A percentile compares a stretch with the other conserved stretches of the same genome.
Conservation (phyloP, 2,329 filamentous ascomycete species). For the Fusarium sp. region DNA sequence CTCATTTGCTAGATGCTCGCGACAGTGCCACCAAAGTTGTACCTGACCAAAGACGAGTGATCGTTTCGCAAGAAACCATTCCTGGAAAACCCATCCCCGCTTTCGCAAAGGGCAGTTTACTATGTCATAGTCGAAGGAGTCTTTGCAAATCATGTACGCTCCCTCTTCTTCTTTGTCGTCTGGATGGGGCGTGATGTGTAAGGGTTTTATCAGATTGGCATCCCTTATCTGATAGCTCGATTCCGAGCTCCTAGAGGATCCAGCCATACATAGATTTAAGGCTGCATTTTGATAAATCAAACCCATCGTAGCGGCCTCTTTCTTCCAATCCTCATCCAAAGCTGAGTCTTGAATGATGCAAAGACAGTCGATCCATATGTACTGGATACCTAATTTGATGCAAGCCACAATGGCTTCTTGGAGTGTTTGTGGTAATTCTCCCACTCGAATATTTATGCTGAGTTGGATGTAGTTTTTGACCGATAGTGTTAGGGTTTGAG, state of each 20-base stretch:
- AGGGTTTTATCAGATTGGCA: neutral
- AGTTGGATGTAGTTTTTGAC: too few species aligned
- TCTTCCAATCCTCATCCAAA: neutral
- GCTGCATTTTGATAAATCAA: neutral
- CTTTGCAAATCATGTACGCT: neutral
- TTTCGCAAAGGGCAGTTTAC: neutral
- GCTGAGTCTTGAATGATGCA: too few species aligned
- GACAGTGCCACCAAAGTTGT: constrained; percentile 1
- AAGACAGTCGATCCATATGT: too few species aligned
- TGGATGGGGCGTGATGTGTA: neutral
- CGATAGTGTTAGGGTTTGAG: too few species aligned
- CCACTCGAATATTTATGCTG: too few species aligned
- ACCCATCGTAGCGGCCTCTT: neutral
- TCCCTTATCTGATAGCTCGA: neutral
- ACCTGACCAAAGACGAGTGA: neutral
- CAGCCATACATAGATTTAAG: neutral
- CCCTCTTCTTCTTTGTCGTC: neutral
- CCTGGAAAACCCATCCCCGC: neutral
- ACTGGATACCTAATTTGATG: too few species aligned
- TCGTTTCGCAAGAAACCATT: neutral
- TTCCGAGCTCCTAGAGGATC: neutral
- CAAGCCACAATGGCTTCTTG: too few species aligned
- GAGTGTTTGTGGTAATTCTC: too few species aligned
- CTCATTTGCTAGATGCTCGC: neutral
- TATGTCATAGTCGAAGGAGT: neutral